phyloP scores from a whole-genome alignment of 202 grass and related monocot species.

The Miscanthus sacchariflorus region DNA sequence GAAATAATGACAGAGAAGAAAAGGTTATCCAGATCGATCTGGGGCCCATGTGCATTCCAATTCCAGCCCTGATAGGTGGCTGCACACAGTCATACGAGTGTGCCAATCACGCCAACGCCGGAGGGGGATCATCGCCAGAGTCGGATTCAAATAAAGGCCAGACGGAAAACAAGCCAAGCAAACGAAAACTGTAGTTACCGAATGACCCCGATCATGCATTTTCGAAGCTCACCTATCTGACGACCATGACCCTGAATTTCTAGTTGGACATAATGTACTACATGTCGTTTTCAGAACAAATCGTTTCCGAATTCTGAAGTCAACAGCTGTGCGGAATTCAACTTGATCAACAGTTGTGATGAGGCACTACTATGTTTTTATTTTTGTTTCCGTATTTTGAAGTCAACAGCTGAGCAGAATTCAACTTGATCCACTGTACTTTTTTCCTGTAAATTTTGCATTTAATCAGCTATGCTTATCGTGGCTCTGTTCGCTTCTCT shows the following conservation, averaged over 20 bases:
- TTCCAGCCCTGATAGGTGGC: background rate
- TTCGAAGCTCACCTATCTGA: background rate
- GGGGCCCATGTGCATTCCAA: constrained; percentile 27
- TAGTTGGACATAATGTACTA: background rate
- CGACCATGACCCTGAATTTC: constrained; percentile 4
- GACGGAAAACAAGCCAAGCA: background rate
- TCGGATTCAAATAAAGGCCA: constrained; percentile 13
- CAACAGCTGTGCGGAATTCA: background rate
- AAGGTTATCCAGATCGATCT: constrained; percentile 8
- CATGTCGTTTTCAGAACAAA: background rate
- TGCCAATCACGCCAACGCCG: constrained; percentile 29
- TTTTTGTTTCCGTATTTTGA: background rate
- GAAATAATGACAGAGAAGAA: constrained; percentile 40
- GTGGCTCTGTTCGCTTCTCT: too few species aligned
- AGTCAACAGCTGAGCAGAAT: background rate
- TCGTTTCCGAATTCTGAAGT: background rate
- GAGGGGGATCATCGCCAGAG: constrained; percentile 14
- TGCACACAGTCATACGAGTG: background rate
- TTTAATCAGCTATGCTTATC: background rate
- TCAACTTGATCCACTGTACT: background rate
- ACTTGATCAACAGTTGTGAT: background rate
- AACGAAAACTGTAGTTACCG: constrained; percentile 5
- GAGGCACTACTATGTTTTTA: background rate
- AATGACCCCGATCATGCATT: constrained; percentile 10
- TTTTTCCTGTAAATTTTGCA: too few species aligned